Conservation (phyloP, 805 yeast genomes). For the Kazachstania kunashirensis region DNA sequence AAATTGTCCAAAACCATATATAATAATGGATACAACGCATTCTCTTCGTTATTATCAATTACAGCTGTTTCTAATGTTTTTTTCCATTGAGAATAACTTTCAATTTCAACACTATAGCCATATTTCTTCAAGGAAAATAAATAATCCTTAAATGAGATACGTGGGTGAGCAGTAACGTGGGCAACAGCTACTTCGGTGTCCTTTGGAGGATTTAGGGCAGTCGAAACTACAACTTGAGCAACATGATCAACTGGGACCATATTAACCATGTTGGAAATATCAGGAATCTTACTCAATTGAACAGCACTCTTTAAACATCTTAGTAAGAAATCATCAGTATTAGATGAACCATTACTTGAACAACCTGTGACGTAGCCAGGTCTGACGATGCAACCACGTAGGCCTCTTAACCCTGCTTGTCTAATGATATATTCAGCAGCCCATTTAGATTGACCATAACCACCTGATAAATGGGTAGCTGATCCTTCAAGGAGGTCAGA, state of each 20-base stretch:
- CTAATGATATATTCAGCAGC: slow-evolving; percentile 86
- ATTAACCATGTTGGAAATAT: slow-evolving; percentile 77
- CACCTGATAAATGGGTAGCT: slow-evolving; percentile 70
- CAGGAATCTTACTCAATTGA: slow-evolving; percentile 79
- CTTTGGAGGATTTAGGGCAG: slow-evolving; percentile 68
- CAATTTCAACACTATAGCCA: slow-evolving; percentile 59
- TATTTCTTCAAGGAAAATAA: slow-evolving; percentile 52
- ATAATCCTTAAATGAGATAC: slow-evolving; percentile 71
- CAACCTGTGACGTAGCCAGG: slow-evolving; percentile 96
- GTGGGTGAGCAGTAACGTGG: slow-evolving; percentile 97
- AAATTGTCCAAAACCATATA: slow-evolving; percentile 91
- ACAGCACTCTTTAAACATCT: slow-evolving; percentile 92
- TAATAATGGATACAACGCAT: slow-evolving; percentile 83
- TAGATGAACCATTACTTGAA: slow-evolving; percentile 73
- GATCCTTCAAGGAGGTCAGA: slow-evolving; percentile 79
- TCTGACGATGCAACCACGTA: slow-evolving; percentile 80
- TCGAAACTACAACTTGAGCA: slow-evolving; percentile 78
- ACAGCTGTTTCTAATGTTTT: slow-evolving; percentile 65
- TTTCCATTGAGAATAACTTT: slow-evolving; percentile 75
- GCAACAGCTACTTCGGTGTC: slow-evolving; percentile 54
- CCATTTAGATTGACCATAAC: slow-evolving; percentile 98
- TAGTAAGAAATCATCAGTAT: slow-evolving; percentile 91
- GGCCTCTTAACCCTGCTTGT: slow-evolving; percentile 78
- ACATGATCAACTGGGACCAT: slow-evolving; percentile 99
- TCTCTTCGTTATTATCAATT: slow-evolving; percentile 61